phyloP scores from a whole-genome alignment of 2,329 filamentous ascomycete genomes.

The Penicillium brasilianum region DNA sequence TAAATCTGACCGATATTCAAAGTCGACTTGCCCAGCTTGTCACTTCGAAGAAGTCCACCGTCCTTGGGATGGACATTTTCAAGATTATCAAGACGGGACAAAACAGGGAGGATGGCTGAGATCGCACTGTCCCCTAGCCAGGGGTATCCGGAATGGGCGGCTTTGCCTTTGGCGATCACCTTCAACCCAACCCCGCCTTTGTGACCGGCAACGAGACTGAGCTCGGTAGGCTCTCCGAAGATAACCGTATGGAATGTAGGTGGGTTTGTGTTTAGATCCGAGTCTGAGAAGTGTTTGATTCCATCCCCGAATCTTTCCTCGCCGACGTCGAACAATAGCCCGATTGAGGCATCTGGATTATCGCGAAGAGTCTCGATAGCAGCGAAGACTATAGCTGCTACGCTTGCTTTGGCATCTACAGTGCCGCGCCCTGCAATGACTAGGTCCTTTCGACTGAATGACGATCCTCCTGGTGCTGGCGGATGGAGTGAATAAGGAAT shows the following conservation, averaged over 20 bases:
- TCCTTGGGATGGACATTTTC: conserved; percentile 49
- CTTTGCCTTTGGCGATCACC: conserved; percentile 71
- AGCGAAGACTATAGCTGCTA: conserved; percentile 48
- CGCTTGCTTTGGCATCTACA: conserved; percentile 51
- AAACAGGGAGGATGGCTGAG: conserved; percentile 73
- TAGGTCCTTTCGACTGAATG: conserved; percentile 22
- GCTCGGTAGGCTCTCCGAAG: conserved; percentile 91
- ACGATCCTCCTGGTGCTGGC: not conserved
- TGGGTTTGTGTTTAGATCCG: conserved; percentile 51
- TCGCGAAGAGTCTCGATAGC: conserved; percentile 50
- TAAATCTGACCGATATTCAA: conserved; percentile 79
- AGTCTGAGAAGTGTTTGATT: conserved; percentile 63
- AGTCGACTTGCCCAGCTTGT: conserved; percentile 62
- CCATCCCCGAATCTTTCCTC: conserved; percentile 82
- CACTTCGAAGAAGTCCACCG: conserved; percentile 55
- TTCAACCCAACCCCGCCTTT: conserved; percentile 77
- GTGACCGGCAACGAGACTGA: conserved; percentile 84
- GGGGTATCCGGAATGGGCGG: conserved; percentile 87
- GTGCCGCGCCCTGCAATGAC: conserved; percentile 50
- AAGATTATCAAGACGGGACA: conserved; percentile 68
- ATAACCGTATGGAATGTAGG: conserved; percentile 70
- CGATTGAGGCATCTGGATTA: conserved; percentile 45
- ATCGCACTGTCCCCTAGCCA: conserved; percentile 86
- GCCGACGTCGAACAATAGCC: conserved; percentile 71
- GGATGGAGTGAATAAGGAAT: conserved; percentile 53